A percentile compares a stretch with the other conserved stretches of the same genome.
Evolutionary conservation across 2,329 filamentous ascomycete genomes (phyloP).

Genomic region (Raffaelea arxii): DNA sequence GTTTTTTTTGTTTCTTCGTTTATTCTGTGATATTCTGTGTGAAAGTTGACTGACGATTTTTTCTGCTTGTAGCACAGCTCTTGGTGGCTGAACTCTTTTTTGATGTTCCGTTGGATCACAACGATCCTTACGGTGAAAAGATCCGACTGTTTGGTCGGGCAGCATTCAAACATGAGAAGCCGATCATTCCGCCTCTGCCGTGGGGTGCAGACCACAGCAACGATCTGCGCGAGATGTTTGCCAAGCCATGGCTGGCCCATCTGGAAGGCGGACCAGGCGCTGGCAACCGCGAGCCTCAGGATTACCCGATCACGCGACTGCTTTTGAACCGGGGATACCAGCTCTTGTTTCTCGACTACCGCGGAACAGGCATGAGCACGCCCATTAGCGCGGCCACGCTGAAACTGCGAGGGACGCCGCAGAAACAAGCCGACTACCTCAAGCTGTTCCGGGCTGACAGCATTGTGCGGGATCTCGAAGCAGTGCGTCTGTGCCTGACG

Average conservation of each 20-base stretch:
- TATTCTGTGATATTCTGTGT: not conserved
- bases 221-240: slow-evolving; percentile 12
- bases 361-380: slow-evolving; percentile 77
- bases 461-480: slow-evolving; percentile 83
- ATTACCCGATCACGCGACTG: slow-evolving; percentile 58
- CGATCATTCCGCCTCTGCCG: slow-evolving; percentile 38
- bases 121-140: slow-evolving; percentile 45
- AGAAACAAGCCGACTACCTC: slow-evolving; percentile 69
- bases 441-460: slow-evolving; percentile 81
- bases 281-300: slow-evolving; percentile 65
- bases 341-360: slow-evolving; percentile 78
- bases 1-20: not conserved
- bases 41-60: not conserved
- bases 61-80: slow-evolving; percentile 49
- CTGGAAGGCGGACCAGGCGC: slow-evolving; percentile 82
- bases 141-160: slow-evolving; percentile 72
- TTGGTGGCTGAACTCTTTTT: slow-evolving; percentile 77
- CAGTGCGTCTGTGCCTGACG: slow-evolving; percentile 68
- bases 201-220: slow-evolving; percentile 20
- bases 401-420: slow-evolving; percentile 48
- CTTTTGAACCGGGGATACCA: slow-evolving; percentile 77
- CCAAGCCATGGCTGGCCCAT: slow-evolving; percentile 57
- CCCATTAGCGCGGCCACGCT: slow-evolving; percentile 69
- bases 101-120: slow-evolving; percentile 74
- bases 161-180: slow-evolving; percentile 55